Evolutionary conservation across 116 monocot genomes (phyloP).

Genomic region (Iris pallida): DNA sequence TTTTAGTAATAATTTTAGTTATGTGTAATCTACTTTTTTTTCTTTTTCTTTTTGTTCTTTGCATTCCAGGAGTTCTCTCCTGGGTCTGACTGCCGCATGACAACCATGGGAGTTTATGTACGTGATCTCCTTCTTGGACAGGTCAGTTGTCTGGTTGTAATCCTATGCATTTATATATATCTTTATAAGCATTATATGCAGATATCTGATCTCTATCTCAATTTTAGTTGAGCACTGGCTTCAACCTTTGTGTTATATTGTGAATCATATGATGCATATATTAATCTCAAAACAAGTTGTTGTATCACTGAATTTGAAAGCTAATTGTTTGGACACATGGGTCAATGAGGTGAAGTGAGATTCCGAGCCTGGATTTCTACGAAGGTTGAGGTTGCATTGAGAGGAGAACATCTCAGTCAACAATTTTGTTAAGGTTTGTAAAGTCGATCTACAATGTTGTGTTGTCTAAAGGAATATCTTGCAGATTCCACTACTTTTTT

Average conservation of each 20-base stretch:
- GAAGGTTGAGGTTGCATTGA: slow-evolving; percentile 50
- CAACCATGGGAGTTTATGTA: slow-evolving; percentile 90
- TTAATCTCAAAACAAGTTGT: not conserved
- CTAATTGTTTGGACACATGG: slow-evolving; percentile 29
- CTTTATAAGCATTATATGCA: too few species aligned
- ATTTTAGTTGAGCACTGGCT: too few species aligned
- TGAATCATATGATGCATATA: not conserved
- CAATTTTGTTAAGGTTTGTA: slow-evolving; percentile 68
- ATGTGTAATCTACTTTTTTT: not conserved
- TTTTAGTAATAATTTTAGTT: too few species aligned
- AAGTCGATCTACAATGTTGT: slow-evolving; percentile 33
- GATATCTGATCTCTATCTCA: too few species aligned
- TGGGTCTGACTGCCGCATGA: slow-evolving; percentile 60
- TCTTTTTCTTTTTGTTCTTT: not conserved
- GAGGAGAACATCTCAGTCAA: slow-evolving; percentile 52
- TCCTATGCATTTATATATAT: not conserved
- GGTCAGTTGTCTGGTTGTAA: slow-evolving; percentile 17
- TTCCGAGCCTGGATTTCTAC: slow-evolving; percentile 36
- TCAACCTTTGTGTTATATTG: not conserved
- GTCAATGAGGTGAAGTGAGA: slow-evolving; percentile 25
- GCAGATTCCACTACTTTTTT: not conserved
- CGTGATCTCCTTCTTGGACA: slow-evolving; percentile 88
- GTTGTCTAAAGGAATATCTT: slow-evolving; percentile 5
- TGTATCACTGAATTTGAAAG: slow-evolving; percentile 4
- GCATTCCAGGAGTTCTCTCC: slow-evolving; percentile 70